Evolutionary conservation across 305 asterid genomes (phyloP).

Genomic region (Lippia alba): DNA sequence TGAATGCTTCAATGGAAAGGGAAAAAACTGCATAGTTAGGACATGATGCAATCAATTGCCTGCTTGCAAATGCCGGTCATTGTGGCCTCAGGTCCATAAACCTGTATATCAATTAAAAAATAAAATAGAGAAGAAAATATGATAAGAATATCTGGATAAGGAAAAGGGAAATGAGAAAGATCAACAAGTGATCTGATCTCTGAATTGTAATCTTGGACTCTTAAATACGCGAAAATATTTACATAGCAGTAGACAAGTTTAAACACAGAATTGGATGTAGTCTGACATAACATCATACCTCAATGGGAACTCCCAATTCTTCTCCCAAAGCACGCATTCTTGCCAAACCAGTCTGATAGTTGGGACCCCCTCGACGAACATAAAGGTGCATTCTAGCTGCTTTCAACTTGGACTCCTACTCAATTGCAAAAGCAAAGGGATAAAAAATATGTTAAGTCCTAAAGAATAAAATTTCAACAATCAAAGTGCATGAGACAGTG

Average conservation of each 20-base stretch:
- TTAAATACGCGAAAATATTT: no score
- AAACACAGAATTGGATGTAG: neutral
- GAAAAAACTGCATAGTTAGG: conserved; percentile 21
- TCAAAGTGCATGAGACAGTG: conserved; percentile 1
- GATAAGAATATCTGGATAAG: neutral
- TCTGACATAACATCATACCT: conserved; percentile 47
- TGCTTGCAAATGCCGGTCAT: conserved; percentile 83
- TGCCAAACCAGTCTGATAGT: conserved; percentile 75
- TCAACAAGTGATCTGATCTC: neutral
- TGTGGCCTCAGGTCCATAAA: conserved; percentile 87
- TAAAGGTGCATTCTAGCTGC: conserved; percentile 85
- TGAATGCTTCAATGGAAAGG: neutral
- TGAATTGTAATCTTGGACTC: neutral
- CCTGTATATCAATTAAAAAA: conserved; percentile 41
- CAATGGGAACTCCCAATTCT: conserved; percentile 75
- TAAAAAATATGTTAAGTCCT: neutral
- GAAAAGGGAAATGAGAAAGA: neutral
- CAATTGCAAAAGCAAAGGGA: conserved; percentile 1
- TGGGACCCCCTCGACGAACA: conserved; percentile 87
- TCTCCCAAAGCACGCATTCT: conserved; percentile 77
- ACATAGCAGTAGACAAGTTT: neutral
- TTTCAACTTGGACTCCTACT: conserved; percentile 82
- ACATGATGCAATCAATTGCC: conserved; percentile 75
- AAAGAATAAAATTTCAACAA: neutral
- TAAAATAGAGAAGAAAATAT: no score